Evolutionary conservation across 352 stramenopile species (phyloP), one percentile per base, ranked within the genome.

Genomic region (Pythium aquatile): DNA sequence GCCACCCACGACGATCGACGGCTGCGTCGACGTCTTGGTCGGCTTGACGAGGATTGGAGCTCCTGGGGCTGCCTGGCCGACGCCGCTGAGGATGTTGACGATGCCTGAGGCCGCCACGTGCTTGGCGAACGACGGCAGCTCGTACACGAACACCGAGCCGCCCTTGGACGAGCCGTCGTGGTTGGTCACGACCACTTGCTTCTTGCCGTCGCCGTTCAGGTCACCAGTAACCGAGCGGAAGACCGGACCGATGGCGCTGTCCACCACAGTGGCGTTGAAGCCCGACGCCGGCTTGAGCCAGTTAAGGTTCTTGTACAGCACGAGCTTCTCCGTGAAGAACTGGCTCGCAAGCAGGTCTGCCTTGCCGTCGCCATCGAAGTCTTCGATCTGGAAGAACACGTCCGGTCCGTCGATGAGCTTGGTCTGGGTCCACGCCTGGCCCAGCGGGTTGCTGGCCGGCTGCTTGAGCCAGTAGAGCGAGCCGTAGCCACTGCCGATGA

Each of bases 401-500:
- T 66, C 60, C 16, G 60, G 60, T 1, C 60, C 59, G 24, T 59
- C 49, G 13, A 66, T 48, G 26, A 66, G 49, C 42, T 66, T 60
- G 52, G 60, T 66, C 40, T 66, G 60, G n/a, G n/a, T 60, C 60
- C 60, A 66, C 5, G 51, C 40, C 51, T 66, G 60, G 40, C 60
- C 60, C 11, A 66, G 39, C 28, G 60, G 60, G 49, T 60, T 66
- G 51, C 46, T 66, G 26, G 60, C 37, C 14, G 60, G 60, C 60
- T 66, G 60, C 51, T 66, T 66, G 60, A 66, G 60, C 51, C 60
- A 66, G 60, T 60, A 66, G 60, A 66, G 60, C 52, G 60, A 66
- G n/a, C 51, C 60, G 37, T 53, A 60, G 49, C 60, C 60, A 40
- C 17, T 66, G 40, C 51, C 60, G 42, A 66, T 55, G 39, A 60